Evolutionary conservation across 768 basidiomycete genomes (phyloP), one percentile per base, ranked within the genome.

Genomic region (Postia placenta): DNA sequence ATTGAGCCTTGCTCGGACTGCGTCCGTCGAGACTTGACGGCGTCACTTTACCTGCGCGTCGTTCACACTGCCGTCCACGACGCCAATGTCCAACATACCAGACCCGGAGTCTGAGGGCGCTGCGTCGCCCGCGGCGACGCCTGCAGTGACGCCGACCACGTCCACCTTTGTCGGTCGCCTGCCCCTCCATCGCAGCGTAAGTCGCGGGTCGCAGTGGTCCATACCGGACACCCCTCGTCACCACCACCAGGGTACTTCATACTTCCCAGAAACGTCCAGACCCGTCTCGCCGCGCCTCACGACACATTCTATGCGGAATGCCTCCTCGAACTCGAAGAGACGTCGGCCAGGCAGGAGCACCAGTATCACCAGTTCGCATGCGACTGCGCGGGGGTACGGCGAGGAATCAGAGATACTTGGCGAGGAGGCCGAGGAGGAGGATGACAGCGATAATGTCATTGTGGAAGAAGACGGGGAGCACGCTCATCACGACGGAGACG

Each of bases 211-310:
- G n/a, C 74, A 74, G 51, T 80, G 80, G 76, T 78, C 80, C 14
- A 62, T 74, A 11, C 62, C 66, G 15, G 79, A 83, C 30, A 78
- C 78, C 5, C 83, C 82, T 27, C 71, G 68, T 14, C 85, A 84
- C 57, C 85, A 83, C 61, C 71, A 79, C 59, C 78, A 80, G 56
- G 86, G 83, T 48, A 81, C 83, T 15, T 85, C 85, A 6, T 85
- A 85, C 63, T 81, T 76, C 52, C 67, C 77, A 19, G 59, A 67
- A 30, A 57, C 69, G 11, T 56, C 69, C 11, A 64, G 74, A 30
- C 52, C 71, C 4, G 42, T 61, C 25, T 78, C 80, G 5, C 76
- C 81, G n/a, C 69, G 74, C 26, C 71, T 69, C 37, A 63, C 69
- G 42, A 52, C 71, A 2, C 74, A 69, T 15, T 74, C 72, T 37